Base-by-base conservation (phyloP, 805 yeast genomes). In the Saccharomycopsis schoenii region DNA sequence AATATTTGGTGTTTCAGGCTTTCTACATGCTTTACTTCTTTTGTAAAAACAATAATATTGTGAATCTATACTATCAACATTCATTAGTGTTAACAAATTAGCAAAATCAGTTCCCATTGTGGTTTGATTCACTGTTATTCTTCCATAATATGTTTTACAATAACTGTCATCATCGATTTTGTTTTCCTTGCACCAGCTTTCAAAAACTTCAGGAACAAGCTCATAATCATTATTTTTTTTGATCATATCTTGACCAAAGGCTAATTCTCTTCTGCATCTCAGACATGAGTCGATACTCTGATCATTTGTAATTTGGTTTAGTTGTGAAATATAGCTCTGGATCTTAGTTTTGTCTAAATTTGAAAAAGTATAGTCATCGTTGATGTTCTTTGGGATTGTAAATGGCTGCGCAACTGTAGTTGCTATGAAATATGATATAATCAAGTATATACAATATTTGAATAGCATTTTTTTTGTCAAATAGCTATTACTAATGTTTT, bases 21-120 rank as follows among this genome's bases (percentile, higher is more conserved):
- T 72, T 3, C 74, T 68, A 70, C 91, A 86, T 14, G 77, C 76
- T 56, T 75, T 73, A 61, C 71, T 75, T 56, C 77, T 75, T 65
- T 77, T 71, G 69, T 71, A 80, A 70, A 81, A 78, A 69, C 92
- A 86, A 71, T 83, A 82, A 66, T 83, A 83, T 52, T 80, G 80
- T 39, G 85, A 86, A 66, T 83, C 88, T 37, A 74, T 66, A 12
- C 82, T 76, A 58, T 71, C 67, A 14, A 85, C 82, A 65, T 81
- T 80, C 77, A 83, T 80, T 58, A 78, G 66, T 21, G 76, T 73
- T 52, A 83, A 67, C 71, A 82, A 71, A 64, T 82, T 80, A 14
- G 80, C 77, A 61, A 83, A 79, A 66, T 83, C 83, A 15, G 76
- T 69, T 57, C 80, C 80, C 15, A 73, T 68, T 36, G 72, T 65